Base-by-base conservation (phyloP, 2,329 filamentous ascomycete genomes). In the Cladosporium halotolerans region DNA sequence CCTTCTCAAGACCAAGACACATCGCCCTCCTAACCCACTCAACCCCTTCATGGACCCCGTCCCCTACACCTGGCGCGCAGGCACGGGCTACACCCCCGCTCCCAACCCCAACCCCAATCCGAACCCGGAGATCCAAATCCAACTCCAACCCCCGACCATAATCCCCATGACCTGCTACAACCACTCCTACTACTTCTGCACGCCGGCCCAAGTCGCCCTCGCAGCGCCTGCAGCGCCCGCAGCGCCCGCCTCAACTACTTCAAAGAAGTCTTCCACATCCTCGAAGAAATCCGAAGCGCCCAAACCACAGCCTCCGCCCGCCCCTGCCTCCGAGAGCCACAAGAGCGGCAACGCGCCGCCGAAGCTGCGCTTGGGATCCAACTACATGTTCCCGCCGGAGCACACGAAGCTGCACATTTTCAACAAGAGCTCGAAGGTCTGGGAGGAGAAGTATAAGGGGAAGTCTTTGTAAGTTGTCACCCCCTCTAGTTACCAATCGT, bases 351-450 rank as follows among this genome's bases (percentile, higher is more conserved):
- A 56, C 40, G 48, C 51, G 8, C 55, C 58, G 9, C 62, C 61
- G 0, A 45, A 55, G 9, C 45, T 62, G 2, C 55, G 55, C 16
- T 57, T 58, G 0, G 65, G 65, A n/a, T 55, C 57, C 14, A 63
- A 65, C 16, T 66, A 63, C 54, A 58, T 67, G 51, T 65, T 62
- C 47, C 59, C 63, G 5, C 44, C 52, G 3, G 39, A 52, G 13
- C 62, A 66, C 52, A 66, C 64, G 9, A 61, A 62, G 31, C 54
- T 67, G 32, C 65, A 67, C 52, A 54, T 67, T 41, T 66, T 67
- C 57, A 59, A 55, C 19, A 60, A 62, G 48, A 56, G 57, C 19
- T 45, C 52, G 4, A 59, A 57, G 34, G 53, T 67, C 36, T 67
- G 64, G 64, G 58, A 63, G 34, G 55, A 49, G 3, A 57, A 58